Evolutionary conservation across 2,329 filamentous ascomycete species (phyloP).

Genomic region (Fusarium longipes): DNA sequence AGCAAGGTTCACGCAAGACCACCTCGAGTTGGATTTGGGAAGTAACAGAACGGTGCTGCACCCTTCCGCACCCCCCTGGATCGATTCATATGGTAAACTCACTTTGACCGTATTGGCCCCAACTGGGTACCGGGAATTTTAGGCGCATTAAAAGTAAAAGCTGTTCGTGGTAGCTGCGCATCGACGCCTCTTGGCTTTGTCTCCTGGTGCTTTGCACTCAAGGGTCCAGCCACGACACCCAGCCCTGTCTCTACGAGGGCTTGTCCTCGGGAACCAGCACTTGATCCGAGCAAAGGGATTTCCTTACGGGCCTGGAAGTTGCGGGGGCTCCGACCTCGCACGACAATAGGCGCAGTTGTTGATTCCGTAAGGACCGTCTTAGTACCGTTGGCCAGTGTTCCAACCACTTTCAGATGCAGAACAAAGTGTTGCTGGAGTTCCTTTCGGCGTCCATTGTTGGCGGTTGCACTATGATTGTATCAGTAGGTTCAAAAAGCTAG

Average conservation of each 20-base stretch:
- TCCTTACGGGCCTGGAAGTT: constrained; percentile 97
- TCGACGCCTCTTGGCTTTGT: constrained; percentile 63
- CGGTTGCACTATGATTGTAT: constrained; percentile 74
- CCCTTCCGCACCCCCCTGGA: neutral
- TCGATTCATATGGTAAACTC: constrained; percentile 49
- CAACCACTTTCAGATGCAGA: constrained; percentile 85
- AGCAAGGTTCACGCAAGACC: constrained; percentile 29
- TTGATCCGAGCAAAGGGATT: constrained; percentile 83
- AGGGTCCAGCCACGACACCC: constrained; percentile 68
- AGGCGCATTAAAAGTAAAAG: constrained; percentile 68
- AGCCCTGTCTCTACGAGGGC: constrained; percentile 72
- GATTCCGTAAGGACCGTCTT: constrained; percentile 86
- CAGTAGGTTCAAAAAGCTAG: constrained; percentile 9
- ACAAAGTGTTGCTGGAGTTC: constrained; percentile 97
- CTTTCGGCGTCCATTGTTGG: constrained; percentile 94
- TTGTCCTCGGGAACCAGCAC: constrained; percentile 82
- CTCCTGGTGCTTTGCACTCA: constrained; percentile 66
- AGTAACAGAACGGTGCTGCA: neutral
- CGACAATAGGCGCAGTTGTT: constrained; percentile 90
- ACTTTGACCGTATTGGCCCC: constrained; percentile 68
- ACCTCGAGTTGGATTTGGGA: neutral
- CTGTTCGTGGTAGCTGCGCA: constrained; percentile 66
- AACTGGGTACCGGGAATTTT: constrained; percentile 66
- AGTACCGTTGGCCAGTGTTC: constrained; percentile 82
- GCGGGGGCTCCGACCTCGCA: constrained; percentile 89